phyloP scores from a whole-genome alignment of 768 basidiomycete species.

The Serendipita vermifera region DNA sequence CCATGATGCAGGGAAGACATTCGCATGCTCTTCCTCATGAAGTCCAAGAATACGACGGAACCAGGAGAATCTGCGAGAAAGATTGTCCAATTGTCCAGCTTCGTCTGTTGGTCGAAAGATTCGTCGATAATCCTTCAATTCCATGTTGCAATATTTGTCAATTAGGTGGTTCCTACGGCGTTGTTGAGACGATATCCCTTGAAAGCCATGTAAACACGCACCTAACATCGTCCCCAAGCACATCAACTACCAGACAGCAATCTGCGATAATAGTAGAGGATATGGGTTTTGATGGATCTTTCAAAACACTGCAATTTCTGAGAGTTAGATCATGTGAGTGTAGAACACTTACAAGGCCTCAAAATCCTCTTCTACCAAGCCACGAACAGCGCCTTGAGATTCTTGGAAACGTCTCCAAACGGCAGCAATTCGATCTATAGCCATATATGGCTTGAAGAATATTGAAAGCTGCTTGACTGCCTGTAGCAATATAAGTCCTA shows the following conservation, averaged over 20 bases:
- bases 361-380: slow-evolving; percentile 77
- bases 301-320: slow-evolving; percentile 59
- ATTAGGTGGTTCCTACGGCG: slow-evolving; percentile 47
- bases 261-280: slow-evolving; percentile 57
- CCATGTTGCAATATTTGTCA: slow-evolving; percentile 77
- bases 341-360: slow-evolving; percentile 62
- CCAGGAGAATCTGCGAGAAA: slow-evolving; percentile 88
- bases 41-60: slow-evolving; percentile 72
- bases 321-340: neutral
- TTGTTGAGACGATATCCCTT: neutral
- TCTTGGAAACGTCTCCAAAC: slow-evolving; percentile 71
- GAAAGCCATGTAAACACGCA: slow-evolving; percentile 17
- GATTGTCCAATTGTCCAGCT: slow-evolving; percentile 89
- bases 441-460: slow-evolving; percentile 65
- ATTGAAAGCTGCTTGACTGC: slow-evolving; percentile 77
- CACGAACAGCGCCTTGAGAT: slow-evolving; percentile 68
- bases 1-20: slow-evolving; percentile 79
- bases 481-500: slow-evolving; percentile 27
- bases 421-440: slow-evolving; percentile 62
- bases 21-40: slow-evolving; percentile 77
- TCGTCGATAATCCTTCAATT: slow-evolving; percentile 89
- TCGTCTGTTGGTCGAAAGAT: slow-evolving; percentile 91
- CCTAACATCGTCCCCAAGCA: slow-evolving; percentile 75
- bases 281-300: slow-evolving; percentile 55
- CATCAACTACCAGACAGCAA: slow-evolving; percentile 81